Percentiles rank a stretch among this genome's conserved stretches.
These are phyloP conservation scores for Paspalum vaginatum DNA, from an alignment of 176 grass and related monocot species.

Conservation along the genomic window DNA sequence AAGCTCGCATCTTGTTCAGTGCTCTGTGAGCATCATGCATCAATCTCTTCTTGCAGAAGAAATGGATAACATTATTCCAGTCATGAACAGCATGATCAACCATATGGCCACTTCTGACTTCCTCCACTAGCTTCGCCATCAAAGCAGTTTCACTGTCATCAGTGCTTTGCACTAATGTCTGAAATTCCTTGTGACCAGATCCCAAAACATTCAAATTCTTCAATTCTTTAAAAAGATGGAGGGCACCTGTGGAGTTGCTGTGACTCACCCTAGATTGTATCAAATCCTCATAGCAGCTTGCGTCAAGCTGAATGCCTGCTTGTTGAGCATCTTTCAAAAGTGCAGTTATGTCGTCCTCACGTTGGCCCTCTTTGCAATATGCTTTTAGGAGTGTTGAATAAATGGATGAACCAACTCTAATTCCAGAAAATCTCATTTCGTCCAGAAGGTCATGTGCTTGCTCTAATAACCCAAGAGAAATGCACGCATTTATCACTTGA, in stretches of 20 bases:
- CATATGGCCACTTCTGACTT: constrained; percentile 62
- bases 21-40: constrained; percentile 90
- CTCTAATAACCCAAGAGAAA: constrained; percentile 75
- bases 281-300: constrained; percentile 66
- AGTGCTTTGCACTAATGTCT: constrained; percentile 41
- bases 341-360: constrained; percentile 64
- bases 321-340: constrained; percentile 75
- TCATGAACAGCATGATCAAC: constrained; percentile 71
- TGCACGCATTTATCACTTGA: constrained; percentile 86
- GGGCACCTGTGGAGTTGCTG: constrained; percentile 60
- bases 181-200: constrained; percentile 52
- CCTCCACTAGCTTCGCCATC: constrained; percentile 69
- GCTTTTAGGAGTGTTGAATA: constrained; percentile 83
- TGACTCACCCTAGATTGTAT: constrained; percentile 60
- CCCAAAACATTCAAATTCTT: constrained; percentile 64
- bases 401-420: constrained; percentile 74
- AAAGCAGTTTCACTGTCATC: constrained; percentile 58
- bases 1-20: constrained; percentile 79
- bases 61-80: constrained; percentile 93
- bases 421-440: constrained; percentile 88
- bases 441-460: constrained; percentile 93
- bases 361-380: constrained; percentile 66
- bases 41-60: constrained; percentile 93
- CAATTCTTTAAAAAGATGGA: constrained; percentile 65
- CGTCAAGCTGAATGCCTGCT: constrained; percentile 76